Evolutionary conservation across 495 filamentous ascomycete genomes (phyloP), one percentile per base, ranked within the genome.

Genomic region (Penicillium bialowiezense): DNA sequence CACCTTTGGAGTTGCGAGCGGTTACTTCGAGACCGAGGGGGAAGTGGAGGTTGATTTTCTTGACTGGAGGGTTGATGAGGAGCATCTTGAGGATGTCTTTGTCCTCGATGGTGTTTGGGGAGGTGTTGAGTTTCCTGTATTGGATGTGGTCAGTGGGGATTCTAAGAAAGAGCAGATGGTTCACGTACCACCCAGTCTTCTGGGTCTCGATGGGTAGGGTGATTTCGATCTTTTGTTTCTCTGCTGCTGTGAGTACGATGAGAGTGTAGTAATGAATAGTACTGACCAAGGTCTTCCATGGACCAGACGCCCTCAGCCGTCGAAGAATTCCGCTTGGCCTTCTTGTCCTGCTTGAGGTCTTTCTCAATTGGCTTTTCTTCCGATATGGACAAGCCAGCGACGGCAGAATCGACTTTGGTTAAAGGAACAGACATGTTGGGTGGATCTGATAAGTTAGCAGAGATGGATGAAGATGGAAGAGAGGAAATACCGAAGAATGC

Each of bases 11-110:
- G 67, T 96, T 96, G 54, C 91, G 80, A 54, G 90, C 91, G 32
- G 88, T 89, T 59, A 96, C 88, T 54, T 90, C 85, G 7, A 90
- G 74, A n/a, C 91, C 91, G 31, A 91, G 75, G 5, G 87, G 85
- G 78, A 92, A 95, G 66, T 89, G 82, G 9, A 96, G 77, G 74
- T 95, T 89, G 70, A 96, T 88, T 74, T 91, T 92, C 79, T 91
- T 95, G 70, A 96, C 85, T 7, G 84, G 83, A 31, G 91, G 91
- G 17, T 69, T 83, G 64, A 86, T 80, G 56, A 96, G 86, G 40
- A 81, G 69, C 68, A 93, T 86, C 70, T 88, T 89, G 44, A 96
- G 83, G 35, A 78, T 76, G 1, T 90, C 87, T 64, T 86, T 89
- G 38, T 96, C 90, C 29, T 95, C 86, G 43, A 96, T 61, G 10